Evolutionary conservation across 75 land plant genomes (phyloP), one percentile per base, ranked within the genome.

Genomic region (Adiantum capillusveneris): DNA sequence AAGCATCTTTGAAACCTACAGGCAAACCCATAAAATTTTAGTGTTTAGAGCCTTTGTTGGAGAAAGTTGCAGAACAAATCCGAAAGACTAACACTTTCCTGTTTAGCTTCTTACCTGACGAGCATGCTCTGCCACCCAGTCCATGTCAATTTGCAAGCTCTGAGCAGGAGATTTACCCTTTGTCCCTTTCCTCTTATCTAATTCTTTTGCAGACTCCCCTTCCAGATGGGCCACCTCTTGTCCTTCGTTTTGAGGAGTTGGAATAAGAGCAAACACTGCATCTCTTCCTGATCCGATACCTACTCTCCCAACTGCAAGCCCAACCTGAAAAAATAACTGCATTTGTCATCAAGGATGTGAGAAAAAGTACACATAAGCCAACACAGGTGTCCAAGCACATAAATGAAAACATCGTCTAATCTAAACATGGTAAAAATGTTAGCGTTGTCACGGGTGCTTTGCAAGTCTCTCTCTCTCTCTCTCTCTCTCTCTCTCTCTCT

Each of bases 1-100:
- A 5, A 91, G 79, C 97, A 91, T 84, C 62, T 81, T 79, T 16
- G 92, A 82, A 0, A 91, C 92, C 95, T 89, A 55, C 36, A 56
- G 5, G 9, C 7, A 34, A 34, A 3, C 9, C 9, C 37, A 34
- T 9, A 34, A 34, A 9, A 3, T 34, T 34, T 34, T 34, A 34
- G 37, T 9, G 9, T 34, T 34, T 34, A 9, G 9, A 34, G 9
- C 7, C 7, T 34, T 34, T 34, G 3, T 3, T 34, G 37, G 37
- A 5, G 37, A 34, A 34, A 5, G 7, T 34, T 3, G 7, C 37
- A 34, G 37, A 34, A 11, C 6, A 50, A 20, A 6, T 25, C 6
- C 58, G 6, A 56, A 24, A 25, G 18, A 28, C 9, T 9, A 34
- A n/a, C n/a, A n/a, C n/a, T n/a, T n/a, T n/a, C n/a, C n/a, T n/a